Base-by-base conservation (phyloP, 805 yeast species). In the Jamesozyma hellenica region DNA sequence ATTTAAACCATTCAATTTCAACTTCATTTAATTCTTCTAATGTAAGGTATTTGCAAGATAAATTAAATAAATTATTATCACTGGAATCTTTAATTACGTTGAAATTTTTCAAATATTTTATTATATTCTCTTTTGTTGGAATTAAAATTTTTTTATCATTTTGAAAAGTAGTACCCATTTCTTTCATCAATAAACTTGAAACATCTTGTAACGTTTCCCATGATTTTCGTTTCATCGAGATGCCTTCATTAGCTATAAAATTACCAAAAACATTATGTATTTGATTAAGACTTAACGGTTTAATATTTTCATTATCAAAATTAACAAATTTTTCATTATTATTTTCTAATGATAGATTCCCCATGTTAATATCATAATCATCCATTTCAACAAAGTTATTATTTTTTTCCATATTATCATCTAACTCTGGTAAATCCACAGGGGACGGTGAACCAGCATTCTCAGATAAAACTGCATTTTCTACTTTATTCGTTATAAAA, bases 11-110 rank as follows among this genome's bases (percentile, higher is more conserved):
- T 19, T 7, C 34, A n/a, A 42, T 46, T 36, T 58, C 63, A 15
- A 58, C 26, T 18, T 37, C 44, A 25, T 48, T 52, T 23, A 55
- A 32, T 11, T 54, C 55, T 34, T 55, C 60, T 18, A 51, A 28
- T 4, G 55, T 43, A 13, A 58, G 32, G 35, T 52, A 55, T n/a
- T 47, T 40, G 29, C 48, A 43, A 36, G 60, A 55, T 21, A 56
- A 14, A 17, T 48, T 52, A 34, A 47, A 58, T 12, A 58, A 28
- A n/a, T 51, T 56, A 14, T 49, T 47, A 19, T 46, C 46, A 4
- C 51, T 43, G 10, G 51, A 39, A 11, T 32, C 36, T 3, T 21
- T 21, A 3, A 50, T n/a, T 2, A 50, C 32, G 8, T 49, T 45
- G 17, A 42, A 46, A 18, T 42, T 40, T 25, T 39, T 25, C n/a